Evolutionary conservation across 148 eudicot genomes (phyloP), one percentile per base, ranked within the genome.

Genomic region (Pharnaceum exiguum): DNA sequence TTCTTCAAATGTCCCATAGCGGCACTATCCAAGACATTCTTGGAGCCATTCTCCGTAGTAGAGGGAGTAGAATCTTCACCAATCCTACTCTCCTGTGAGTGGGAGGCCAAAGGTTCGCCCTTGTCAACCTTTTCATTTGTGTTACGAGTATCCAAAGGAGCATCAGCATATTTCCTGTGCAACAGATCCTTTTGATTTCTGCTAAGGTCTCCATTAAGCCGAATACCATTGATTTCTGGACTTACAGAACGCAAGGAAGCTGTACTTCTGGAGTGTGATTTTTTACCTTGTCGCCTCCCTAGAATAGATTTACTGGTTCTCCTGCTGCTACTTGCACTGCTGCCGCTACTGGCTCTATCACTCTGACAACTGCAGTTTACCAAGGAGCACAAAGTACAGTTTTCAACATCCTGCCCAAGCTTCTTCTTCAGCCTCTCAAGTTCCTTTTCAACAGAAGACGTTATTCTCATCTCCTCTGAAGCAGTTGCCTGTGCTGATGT

Each of bases 301-400:
- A 77, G 65, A 62, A 46, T 25, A 22, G 47, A 63, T 15, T 77
- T 47, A 38, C 60, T 73, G 17, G 45, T 44, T 13, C 78, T 51
- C 10, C 46, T 56, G 44, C 97, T 91, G 71, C 96, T 85, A 66
- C 96, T 93, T 40, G 99, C 99, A 77, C 89, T 88, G 70, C 68
- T 79, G 19, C 98, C 99, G 75, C 99, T 93, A 56, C 83, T 88
- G 39, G 82, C 96, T 76, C 99, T 82, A 64, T 93, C 96, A 59
- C 83, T 88, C 79, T 72, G 82, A 75, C 99, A 93, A 74, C 99
- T 93, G 60, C 99, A 93, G 62, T 93, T 93, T 48, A 93, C 74
- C 63, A 93, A 70, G 50, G 84, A 81, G 72, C 99, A 93, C 0
- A 75, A 74, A 61, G 74, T 77, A 77, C 99, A 93, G 67, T 77